Evolutionary conservation across 495 filamentous ascomycete species (phyloP), one percentile per base, ranked within the genome.

Genomic region (Glutinoglossum americanum): DNA sequence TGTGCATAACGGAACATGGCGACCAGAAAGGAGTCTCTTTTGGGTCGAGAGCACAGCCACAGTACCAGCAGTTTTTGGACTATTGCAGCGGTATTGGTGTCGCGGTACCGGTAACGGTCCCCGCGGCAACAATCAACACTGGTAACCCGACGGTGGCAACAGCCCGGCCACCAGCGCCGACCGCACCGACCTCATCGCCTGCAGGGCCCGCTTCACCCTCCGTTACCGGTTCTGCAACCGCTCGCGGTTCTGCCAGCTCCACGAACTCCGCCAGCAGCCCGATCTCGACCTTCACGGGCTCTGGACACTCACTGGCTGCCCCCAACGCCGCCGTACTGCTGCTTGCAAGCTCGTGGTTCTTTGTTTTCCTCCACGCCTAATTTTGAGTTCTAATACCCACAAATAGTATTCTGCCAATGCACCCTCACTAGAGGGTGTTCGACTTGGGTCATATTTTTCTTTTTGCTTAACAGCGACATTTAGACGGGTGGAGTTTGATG

Each of bases 61-160:
- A 60, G 19, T 57, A 60, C 35, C 30, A 56, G 32, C 59, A 60
- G 21, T 60, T 23, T 8, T 33, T 60, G 32, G 53, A 60, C 32
- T 60, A 47, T 41, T 60, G 59, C 25, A 19, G 15, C 15, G 57
- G 59, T 13, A 60, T 30, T 17, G 49, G 23, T 13, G 53, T 41
- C 5, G 3, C 49, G 11, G 19, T 53, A 27, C 3, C 2, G 4
- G 5, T 49, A 25, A 8, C 6, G 10, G 8, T 25, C 13, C 19
- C 21, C 41, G n/a, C 17, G 19, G 41, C 41, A 45, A 3, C 17
- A 45, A 21, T 45, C 41, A 45, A 23, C 41, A 45, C 5, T 10
- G 41, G 17, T 10, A 23, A 10, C n/a, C n/a, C 41, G n/a, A 21
- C 41, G 15, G 30, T 33, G 9, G 30, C 4, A 33, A 33, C 37